Percentiles rank a stretch among this genome's conserved stretches.
phyloP scores from a whole-genome alignment of 495 filamentous ascomycete species.

The Penicillium simplicissimum region DNA sequence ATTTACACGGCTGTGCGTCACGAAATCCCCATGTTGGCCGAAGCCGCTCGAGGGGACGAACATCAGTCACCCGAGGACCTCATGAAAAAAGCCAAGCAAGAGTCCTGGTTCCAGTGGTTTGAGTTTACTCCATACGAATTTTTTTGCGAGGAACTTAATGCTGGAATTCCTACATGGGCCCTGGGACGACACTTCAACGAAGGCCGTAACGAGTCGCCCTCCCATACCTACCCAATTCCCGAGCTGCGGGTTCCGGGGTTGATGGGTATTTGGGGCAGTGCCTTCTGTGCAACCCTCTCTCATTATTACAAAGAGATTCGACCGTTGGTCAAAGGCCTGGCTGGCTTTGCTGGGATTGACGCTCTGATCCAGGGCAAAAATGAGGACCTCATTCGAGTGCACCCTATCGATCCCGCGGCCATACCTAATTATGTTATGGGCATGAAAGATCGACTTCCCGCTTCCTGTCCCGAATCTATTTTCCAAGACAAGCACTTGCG shows the following conservation, averaged over 20 bases:
- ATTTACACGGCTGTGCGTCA: slow-evolving; percentile 95
- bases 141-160: slow-evolving; percentile 87
- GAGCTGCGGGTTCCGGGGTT: slow-evolving; percentile 79
- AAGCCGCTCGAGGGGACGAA: slow-evolving; percentile 32
- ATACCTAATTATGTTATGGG: slow-evolving; percentile 86
- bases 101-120: slow-evolving; percentile 98
- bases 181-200: slow-evolving; percentile 78
- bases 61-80: slow-evolving; percentile 46
- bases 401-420: slow-evolving; percentile 85
- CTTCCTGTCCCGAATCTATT: slow-evolving; percentile 72
- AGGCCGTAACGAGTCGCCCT: slow-evolving; percentile 61
- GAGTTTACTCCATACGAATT: slow-evolving; percentile 95
- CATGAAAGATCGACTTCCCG: slow-evolving; percentile 71
- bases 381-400: slow-evolving; percentile 81
- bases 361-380: slow-evolving; percentile 80
- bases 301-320: slow-evolving; percentile 95
- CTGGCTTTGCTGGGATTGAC: slow-evolving; percentile 77
- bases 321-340: slow-evolving; percentile 70
- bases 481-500: slow-evolving; percentile 69
- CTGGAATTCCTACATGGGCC: slow-evolving; percentile 94
- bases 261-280: slow-evolving; percentile 91
- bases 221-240: slow-evolving; percentile 64
- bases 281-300: slow-evolving; percentile 90
- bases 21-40: slow-evolving; percentile 73
- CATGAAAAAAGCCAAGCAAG: slow-evolving; percentile 65